These are phyloP conservation scores for Raphanus raphanistrum DNA, from an alignment of 345 rosid species.

Conservation along the genomic window DNA sequence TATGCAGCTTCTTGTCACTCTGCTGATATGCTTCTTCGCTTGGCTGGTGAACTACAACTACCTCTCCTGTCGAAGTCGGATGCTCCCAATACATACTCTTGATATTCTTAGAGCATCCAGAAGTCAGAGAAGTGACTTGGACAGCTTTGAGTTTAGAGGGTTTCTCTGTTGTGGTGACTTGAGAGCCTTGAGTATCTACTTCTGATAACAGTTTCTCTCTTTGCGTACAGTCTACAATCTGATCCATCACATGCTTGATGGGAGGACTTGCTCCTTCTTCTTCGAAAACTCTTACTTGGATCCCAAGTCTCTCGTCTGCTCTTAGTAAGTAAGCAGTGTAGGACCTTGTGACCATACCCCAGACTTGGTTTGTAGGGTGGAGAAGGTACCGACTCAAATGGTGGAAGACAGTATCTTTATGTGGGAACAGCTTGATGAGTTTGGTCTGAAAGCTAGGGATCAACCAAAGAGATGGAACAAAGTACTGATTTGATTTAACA, in stretches of 20 bases:
- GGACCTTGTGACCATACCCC: conserved; percentile 39
- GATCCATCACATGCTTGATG: conserved; percentile 27
- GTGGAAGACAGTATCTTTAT: conserved; percentile 40
- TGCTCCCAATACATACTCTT: background rate
- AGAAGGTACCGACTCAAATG: conserved; percentile 40
- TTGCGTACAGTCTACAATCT: conserved; percentile 28
- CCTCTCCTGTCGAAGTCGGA: background rate
- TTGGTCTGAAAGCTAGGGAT: conserved; percentile 23
- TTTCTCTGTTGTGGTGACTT: too few relatives aligned
- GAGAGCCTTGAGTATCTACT: background rate
- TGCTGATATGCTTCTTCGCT: background rate
- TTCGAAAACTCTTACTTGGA: conserved; percentile 37
- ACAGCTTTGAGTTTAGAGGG: too few relatives aligned
- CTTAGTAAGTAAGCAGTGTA: conserved; percentile 29
- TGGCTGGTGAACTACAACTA: background rate
- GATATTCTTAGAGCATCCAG: too few relatives aligned
- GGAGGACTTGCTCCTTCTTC: background rate
- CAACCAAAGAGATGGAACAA: conserved; percentile 37
- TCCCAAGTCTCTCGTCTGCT: conserved; percentile 36
- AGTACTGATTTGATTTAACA: conserved; percentile 17
- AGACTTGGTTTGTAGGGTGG: conserved; percentile 42
- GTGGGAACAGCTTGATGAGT: conserved; percentile 28
- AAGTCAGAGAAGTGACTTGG: too few relatives aligned
- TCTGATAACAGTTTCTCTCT: conserved; percentile 36
- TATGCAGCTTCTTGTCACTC: background rate